Conservation (phyloP, 2,329 filamentous ascomycete genomes). For the Pseudonectria foliicola region DNA sequence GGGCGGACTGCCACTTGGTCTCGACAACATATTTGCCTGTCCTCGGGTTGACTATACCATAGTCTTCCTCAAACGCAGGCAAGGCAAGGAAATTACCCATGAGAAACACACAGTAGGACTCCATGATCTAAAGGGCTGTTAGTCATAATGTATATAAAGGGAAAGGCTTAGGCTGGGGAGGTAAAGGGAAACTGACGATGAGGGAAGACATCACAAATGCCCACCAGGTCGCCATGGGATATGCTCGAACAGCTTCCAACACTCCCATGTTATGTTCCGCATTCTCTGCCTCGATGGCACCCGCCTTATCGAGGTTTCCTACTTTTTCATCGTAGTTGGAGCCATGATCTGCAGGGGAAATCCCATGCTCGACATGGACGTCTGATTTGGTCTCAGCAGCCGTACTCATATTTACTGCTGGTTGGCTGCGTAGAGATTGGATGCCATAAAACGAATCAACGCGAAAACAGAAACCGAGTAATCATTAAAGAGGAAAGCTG, state of each 20-base stretch:
- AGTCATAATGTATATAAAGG: conserved; percentile 1
- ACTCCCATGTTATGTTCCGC: conserved; percentile 34
- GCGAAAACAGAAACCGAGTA: not conserved
- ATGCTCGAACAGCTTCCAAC: conserved; percentile 29
- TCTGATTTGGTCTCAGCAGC: conserved; percentile 1
- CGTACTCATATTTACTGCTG: conserved; percentile 2
- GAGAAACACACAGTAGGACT: conserved; percentile 42
- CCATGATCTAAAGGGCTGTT: conserved; percentile 35
- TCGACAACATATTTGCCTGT: conserved; percentile 26
- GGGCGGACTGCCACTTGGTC: conserved; percentile 34
- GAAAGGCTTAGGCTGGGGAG: not conserved
- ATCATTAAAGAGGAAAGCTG: not conserved
- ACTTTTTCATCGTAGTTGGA: conserved; percentile 14
- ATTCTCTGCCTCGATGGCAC: conserved; percentile 30
- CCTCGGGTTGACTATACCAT: conserved; percentile 24
- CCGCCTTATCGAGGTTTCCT: conserved; percentile 11
- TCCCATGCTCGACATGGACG: conserved; percentile 1
- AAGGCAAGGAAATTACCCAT: conserved; percentile 40
- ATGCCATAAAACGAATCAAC: not conserved
- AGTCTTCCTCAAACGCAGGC: conserved; percentile 28
- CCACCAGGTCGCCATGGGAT: conserved; percentile 40
- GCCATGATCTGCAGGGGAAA: conserved; percentile 12
- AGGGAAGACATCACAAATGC: conserved; percentile 43
- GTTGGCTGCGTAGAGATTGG: not conserved
- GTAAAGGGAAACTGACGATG: conserved; percentile 30